phyloP scores from a whole-genome alignment of 176 grass and related monocot genomes.

The Juncus effusus region DNA sequence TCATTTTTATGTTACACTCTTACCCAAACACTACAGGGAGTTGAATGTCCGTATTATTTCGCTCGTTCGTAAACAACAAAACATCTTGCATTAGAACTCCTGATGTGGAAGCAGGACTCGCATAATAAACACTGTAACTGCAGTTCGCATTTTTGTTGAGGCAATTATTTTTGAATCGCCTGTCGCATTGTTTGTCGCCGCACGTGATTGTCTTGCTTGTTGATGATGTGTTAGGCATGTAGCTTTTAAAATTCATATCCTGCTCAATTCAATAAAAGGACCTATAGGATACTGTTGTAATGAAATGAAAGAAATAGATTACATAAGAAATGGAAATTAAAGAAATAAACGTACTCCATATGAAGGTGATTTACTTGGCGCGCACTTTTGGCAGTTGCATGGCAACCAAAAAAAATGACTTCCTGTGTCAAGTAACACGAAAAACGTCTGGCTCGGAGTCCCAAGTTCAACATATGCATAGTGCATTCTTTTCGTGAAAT shows the following conservation, averaged over 20 bases:
- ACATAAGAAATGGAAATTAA: background rate
- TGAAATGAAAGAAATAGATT: background rate
- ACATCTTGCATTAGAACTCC: slow-evolving; percentile 76
- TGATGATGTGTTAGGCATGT: slow-evolving; percentile 54
- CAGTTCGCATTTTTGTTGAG: slow-evolving; percentile 45
- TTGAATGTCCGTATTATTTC: background rate
- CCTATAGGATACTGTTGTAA: background rate
- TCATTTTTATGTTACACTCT: background rate
- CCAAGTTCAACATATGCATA: slow-evolving; percentile 64
- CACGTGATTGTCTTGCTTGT: slow-evolving; percentile 67
- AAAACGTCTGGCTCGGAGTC: slow-evolving; percentile 67
- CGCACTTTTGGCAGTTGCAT: slow-evolving; percentile 75
- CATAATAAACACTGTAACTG: slow-evolving; percentile 47
- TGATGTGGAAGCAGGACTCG: slow-evolving; percentile 54
- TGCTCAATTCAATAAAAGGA: slow-evolving; percentile 1
- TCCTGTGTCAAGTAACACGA: slow-evolving; percentile 85
- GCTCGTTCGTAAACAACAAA: slow-evolving; percentile 42
- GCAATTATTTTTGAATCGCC: slow-evolving; percentile 16
- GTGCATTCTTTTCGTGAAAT: slow-evolving; percentile 42
- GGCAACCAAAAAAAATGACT: slow-evolving; percentile 92
- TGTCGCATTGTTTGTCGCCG: slow-evolving; percentile 39
- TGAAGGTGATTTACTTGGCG: slow-evolving; percentile 13
- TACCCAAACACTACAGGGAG: slow-evolving; percentile 67
- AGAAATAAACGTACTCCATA: slow-evolving; percentile 31
- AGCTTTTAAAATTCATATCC: slow-evolving; percentile 24